Base-by-base conservation (phyloP, 2,329 filamentous ascomycete genomes). In the Nakataea oryzae region DNA sequence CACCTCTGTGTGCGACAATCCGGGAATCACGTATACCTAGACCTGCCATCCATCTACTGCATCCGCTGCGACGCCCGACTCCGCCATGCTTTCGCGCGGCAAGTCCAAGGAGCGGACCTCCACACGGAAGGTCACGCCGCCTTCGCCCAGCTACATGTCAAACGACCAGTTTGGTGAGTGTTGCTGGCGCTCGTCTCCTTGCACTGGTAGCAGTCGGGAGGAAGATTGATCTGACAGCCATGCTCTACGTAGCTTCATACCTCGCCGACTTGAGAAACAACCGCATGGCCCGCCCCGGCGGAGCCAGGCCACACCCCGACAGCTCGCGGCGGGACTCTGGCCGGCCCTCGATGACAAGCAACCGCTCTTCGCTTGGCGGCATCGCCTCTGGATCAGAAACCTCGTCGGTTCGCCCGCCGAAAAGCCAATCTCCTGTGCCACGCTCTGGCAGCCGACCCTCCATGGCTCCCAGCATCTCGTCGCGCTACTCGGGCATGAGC, bases 211-310 rank as follows among this genome's bases (percentile, higher is more conserved):
- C 41, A 6, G 13, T 11, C 21, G 11, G 7, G 41, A n/a, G 41
- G 12, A 50, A 21, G 21, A 29, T 29, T 8, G 3, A 27, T 28
- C 54, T 56, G 26, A 27, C 54, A 56, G n/a, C 4, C 6, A 3
- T 32, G 21, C 17, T 21, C 30, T 54, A 21, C 26, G 55, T 28
- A 91, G 89, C 86, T 66, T 79, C 80, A 64, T 93, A 91, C 72
- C 82, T 92, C 47, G 80, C 86, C 67, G 84, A 87, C 67, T 81
- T 93, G 47, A 86, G 90, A 67, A 84, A 81, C 67, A 89, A 83
- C 73, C 85, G 87, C 60, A 78, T 85, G 62, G 79, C 82, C 47
- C 82, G 89, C 62, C 89, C 89, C 11, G 87, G 85, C 62, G 89
- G 89, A 65, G 87, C 88, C 59, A 81, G 89, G 66, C 88, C 89